Evolutionary conservation across 257 asterid species (phyloP), one percentile per base, ranked within the genome.

Genomic region (Haberlea rhodopensis): DNA sequence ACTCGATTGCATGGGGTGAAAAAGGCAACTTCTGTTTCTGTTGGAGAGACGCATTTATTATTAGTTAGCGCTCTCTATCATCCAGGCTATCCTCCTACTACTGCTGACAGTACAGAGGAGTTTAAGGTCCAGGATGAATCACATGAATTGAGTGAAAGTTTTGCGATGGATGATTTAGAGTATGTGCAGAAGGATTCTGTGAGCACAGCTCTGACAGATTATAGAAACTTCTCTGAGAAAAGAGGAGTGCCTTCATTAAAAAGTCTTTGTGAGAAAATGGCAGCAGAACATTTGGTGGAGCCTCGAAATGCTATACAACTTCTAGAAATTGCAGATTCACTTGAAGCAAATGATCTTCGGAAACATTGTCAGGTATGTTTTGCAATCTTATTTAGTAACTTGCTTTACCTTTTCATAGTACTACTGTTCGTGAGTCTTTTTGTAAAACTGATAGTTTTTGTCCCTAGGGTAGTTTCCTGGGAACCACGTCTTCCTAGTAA

Each of bases 21-120:
- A 73, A 88, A 88, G 85, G 92, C 96, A 59, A 86, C 96, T 63
- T 82, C 92, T 15, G 85, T 94, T 57, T 80, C 97, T 43, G 97
- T 94, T 67, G 99, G 99, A 55, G 99, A 94, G 82, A 88, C 99
- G 2, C 99, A 94, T 82, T 69, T 94, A 24, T 72, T 90, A 78
- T 72, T 80, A 22, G 73, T 90, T 65, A 83, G 83, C 76, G 83
- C 99, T 24, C 95, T 94, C 66, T 90, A 86, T 79, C 97, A 90
- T 81, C 97, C 99, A 53, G 68, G 70, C 63, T 87, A 76, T 73
- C 74, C 70, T 67, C 76, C 84, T 56, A 65, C 64, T 54, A 66
- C 62, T 28, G 67, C 67, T 57, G 70, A 61, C 43, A 34, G 63
- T 63, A 52, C 72, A 62, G 73, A 72, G 78, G 78, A 67, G 73